phyloP scores from a whole-genome alignment of 106 monocot genomes.

The Allium cepa region DNA sequence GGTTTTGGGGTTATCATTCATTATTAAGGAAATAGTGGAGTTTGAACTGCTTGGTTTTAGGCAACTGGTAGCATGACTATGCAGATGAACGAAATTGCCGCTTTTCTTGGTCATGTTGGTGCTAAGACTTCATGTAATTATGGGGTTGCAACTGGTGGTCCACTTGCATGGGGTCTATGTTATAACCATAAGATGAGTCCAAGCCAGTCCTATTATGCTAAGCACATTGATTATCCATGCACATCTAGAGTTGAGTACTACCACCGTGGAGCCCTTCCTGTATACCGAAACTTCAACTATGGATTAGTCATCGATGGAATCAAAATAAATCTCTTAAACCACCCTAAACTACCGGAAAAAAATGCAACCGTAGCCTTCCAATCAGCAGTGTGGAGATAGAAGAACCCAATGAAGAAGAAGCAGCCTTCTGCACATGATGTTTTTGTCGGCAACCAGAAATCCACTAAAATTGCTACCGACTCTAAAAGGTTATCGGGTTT shows the following conservation, averaged over 20 bases:
- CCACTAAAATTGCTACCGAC: too few relatives aligned
- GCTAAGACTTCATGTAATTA: constrained; percentile 85
- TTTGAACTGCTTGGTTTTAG: constrained; percentile 87
- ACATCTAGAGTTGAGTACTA: constrained; percentile 39
- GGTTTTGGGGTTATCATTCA: constrained; percentile 91
- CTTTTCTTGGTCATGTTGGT: constrained; percentile 90
- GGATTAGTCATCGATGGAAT: constrained; percentile 21
- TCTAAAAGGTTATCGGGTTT: too few relatives aligned
- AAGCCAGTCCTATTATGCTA: constrained; percentile 48
- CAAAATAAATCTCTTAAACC: constrained; percentile 59
- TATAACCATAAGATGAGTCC: constrained; percentile 77
- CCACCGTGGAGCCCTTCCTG: constrained; percentile 53
- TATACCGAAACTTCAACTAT: constrained; percentile 38
- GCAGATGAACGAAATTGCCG: constrained; percentile 86
- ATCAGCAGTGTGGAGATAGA: constrained; percentile 83
- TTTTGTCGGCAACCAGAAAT: too few relatives aligned
- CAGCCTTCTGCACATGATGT: constrained; percentile 49
- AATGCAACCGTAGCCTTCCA: constrained; percentile 92
- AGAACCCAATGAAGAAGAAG: constrained; percentile 78
- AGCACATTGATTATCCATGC: constrained; percentile 36
- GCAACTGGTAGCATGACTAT: constrained; percentile 77
- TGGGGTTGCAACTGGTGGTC: constrained; percentile 78
- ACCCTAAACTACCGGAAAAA: constrained; percentile 76
- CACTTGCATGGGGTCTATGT: constrained; percentile 67
- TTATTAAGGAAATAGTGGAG: constrained; percentile 70